Evolutionary conservation across 495 filamentous ascomycete genomes (phyloP).

Genomic region (Penicillium daleae): DNA sequence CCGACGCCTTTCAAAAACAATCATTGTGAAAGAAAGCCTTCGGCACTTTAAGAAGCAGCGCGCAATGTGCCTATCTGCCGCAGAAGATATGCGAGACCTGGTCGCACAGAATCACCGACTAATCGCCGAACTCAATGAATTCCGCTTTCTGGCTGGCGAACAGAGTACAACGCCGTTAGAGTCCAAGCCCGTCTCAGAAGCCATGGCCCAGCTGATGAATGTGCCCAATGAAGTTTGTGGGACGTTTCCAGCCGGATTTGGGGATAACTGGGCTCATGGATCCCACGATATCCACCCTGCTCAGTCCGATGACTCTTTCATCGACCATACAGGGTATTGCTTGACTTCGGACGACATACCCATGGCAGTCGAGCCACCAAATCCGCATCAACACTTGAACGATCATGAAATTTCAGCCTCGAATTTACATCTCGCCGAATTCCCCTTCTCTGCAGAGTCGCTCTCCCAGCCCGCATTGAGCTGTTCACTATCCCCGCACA

Average conservation of each 20-base stretch:
- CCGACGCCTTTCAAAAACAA: not conserved
- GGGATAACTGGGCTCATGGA: not conserved
- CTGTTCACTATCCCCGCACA: not conserved
- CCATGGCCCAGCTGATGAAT: not conserved
- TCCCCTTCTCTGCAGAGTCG: not conserved
- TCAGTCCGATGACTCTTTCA: not conserved
- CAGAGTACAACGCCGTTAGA: not conserved
- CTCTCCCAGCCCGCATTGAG: not conserved
- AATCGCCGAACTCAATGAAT: not conserved
- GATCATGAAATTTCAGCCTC: not conserved
- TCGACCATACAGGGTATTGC: not conserved
- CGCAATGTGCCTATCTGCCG: not conserved
- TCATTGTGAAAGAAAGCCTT: not conserved
- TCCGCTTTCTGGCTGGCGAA: not conserved
- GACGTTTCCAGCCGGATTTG: not conserved
- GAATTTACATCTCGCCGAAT: not conserved
- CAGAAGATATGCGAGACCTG: not conserved
- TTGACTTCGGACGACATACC: not conserved
- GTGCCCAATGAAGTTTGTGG: not conserved
- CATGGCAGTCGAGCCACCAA: not conserved
- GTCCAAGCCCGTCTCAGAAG: not conserved
- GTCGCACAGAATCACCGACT: not conserved
- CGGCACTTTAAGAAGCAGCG: not conserved
- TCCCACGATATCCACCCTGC: not conserved
- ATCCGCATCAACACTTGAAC: not conserved